phyloP scores from a whole-genome alignment of 1,284 basidiomycete genomes.

The Ustilago lituana region DNA sequence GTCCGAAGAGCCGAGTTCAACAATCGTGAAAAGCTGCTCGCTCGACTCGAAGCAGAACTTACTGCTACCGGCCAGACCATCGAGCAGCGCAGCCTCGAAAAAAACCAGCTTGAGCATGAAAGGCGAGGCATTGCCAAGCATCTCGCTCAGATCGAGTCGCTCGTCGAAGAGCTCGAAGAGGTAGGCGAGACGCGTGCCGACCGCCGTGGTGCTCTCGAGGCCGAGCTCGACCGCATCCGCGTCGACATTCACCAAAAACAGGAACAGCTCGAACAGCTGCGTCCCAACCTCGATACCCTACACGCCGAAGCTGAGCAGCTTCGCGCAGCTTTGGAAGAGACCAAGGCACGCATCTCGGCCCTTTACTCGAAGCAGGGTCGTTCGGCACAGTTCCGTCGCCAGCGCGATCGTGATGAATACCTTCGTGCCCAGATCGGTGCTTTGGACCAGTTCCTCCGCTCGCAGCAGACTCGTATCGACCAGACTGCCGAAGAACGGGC shows the following conservation, averaged over 20 bases:
- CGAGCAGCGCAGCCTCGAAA: constrained; percentile 76
- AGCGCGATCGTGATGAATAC: constrained; percentile 60
- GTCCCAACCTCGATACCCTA: constrained; percentile 76
- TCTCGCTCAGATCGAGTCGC: constrained; percentile 80
- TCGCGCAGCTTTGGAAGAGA: constrained; percentile 72
- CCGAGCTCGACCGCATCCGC: constrained; percentile 72
- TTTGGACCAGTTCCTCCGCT: constrained; percentile 38
- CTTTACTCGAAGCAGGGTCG: constrained; percentile 64
- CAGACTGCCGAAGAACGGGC: constrained; percentile 39
- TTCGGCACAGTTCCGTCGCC: constrained; percentile 56
- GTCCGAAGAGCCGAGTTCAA: constrained; percentile 81
- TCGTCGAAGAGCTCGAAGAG: constrained; percentile 80
- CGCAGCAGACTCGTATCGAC: constrained; percentile 43
- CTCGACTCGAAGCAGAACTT: constrained; percentile 76
- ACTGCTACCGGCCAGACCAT: constrained; percentile 77
- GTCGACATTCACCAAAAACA: constrained; percentile 38
- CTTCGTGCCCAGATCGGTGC: constrained; percentile 52
- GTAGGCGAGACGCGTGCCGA: constrained; percentile 64
- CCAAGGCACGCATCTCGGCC: constrained; percentile 53
- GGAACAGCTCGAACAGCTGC: constrained; percentile 68
- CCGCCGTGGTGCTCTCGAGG: constrained; percentile 70
- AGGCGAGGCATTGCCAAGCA: constrained; percentile 69
- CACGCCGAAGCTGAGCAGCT: constrained; percentile 72
- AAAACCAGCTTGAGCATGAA: constrained; percentile 78
- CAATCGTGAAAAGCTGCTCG: constrained; percentile 80